A percentile compares a stretch with the other conserved stretches of the same genome.
These are phyloP conservation scores for Anthracocystis setariae DNA, from an alignment of 1,284 basidiomycete genomes.

Conservation along the genomic window DNA sequence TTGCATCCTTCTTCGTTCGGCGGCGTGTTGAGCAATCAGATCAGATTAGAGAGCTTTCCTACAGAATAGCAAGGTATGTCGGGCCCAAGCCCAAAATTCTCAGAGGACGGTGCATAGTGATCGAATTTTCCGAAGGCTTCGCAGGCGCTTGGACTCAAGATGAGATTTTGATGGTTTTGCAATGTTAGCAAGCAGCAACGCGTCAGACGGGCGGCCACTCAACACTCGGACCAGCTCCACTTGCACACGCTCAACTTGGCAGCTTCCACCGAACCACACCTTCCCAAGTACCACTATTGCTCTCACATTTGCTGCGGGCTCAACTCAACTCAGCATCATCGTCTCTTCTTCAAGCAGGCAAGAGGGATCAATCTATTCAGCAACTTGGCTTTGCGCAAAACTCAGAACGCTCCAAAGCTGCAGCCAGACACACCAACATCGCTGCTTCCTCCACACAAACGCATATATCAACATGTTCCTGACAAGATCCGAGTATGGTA, in stretches of 20 bases:
- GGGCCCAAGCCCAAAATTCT: neutral
- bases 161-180: constrained; percentile 4
- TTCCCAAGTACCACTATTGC: constrained; percentile 2
- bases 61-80: too few relatives aligned
- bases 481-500: constrained; percentile 92
- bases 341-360: too few relatives aligned
- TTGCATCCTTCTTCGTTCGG: neutral
- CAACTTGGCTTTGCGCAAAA: neutral
- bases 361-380: neutral
- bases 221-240: constrained; percentile 37
- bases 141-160: constrained; percentile 7
- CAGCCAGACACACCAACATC: too few relatives aligned
- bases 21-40: neutral
- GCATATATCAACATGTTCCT: constrained; percentile 75
- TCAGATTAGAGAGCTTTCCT: neutral
- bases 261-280: too few relatives aligned
- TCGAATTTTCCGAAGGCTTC: constrained; percentile 22
- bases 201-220: constrained; percentile 35
- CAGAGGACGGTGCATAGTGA: constrained; percentile 20
- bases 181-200: constrained; percentile 19
- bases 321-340: neutral
- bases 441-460: constrained; percentile 4
- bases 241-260: constrained; percentile 26
- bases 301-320: neutral
- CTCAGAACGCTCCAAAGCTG: neutral